Conservation (phyloP, 495 filamentous ascomycete species). For the Cairneyella variabilis region DNA sequence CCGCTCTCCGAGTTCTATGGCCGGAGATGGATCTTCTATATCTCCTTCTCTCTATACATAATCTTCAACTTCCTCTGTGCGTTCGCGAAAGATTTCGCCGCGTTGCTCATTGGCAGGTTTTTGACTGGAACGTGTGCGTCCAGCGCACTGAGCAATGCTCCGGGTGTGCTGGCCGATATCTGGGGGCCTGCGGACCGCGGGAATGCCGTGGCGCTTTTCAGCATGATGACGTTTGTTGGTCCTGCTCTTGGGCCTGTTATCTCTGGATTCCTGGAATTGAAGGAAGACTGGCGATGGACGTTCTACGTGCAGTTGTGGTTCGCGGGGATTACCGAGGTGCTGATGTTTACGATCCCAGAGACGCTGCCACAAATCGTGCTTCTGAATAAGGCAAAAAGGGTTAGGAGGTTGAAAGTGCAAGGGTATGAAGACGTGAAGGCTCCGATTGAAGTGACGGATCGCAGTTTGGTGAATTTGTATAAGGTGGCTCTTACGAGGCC, state of each 20-base stretch:
- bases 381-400: slow-evolving; percentile 61
- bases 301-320: slow-evolving; percentile 66
- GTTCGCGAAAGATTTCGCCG: slow-evolving; percentile 58
- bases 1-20: slow-evolving; percentile 72
- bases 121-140: slow-evolving; percentile 75
- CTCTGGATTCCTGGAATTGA: slow-evolving; percentile 43
- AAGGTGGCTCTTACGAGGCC: slow-evolving; percentile 47
- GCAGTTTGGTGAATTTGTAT: slow-evolving; percentile 44
- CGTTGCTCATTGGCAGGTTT: slow-evolving; percentile 72
- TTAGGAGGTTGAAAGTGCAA: slow-evolving; percentile 64
- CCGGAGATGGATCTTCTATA: slow-evolving; percentile 57
- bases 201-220: slow-evolving; percentile 61
- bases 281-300: slow-evolving; percentile 53
- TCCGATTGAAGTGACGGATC: slow-evolving; percentile 30
- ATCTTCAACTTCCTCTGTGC: slow-evolving; percentile 64
- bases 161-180: slow-evolving; percentile 75
- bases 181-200: slow-evolving; percentile 63
- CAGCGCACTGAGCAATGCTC: slow-evolving; percentile 67
- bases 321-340: slow-evolving; percentile 56
- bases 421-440: slow-evolving; percentile 48
- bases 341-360: slow-evolving; percentile 70
- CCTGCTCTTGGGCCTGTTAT: slow-evolving; percentile 55
- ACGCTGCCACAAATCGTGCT: slow-evolving; percentile 76
- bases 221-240: slow-evolving; percentile 65
- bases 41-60: slow-evolving; percentile 31